Evolutionary conservation across 75 land plant genomes (phyloP).

Genomic region (Ceratopteris richardii): DNA sequence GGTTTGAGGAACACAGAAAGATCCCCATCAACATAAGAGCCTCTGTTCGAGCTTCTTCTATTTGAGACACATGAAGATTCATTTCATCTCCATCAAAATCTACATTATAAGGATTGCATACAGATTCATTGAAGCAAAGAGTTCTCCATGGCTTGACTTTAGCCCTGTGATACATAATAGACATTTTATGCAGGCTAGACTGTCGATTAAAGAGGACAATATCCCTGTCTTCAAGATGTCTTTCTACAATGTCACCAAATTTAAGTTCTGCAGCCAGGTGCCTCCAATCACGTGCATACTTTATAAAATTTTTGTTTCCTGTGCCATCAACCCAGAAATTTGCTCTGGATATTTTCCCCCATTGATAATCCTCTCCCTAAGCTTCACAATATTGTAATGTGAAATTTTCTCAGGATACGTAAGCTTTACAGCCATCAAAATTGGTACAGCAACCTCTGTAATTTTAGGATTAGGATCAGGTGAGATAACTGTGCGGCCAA

Average conservation of each 20-base stretch:
- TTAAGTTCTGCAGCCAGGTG: slow-evolving; percentile 75
- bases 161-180: slow-evolving; percentile 96
- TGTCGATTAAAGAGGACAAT: slow-evolving; percentile 91
- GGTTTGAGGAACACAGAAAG: too few relatives aligned
- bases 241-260: slow-evolving; percentile 71
- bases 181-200: slow-evolving; percentile 96
- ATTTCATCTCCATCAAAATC: slow-evolving; percentile 99
- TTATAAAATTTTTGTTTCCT: slow-evolving; percentile 49
- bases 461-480: slow-evolving; percentile 97
- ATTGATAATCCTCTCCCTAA: slow-evolving; percentile 69
- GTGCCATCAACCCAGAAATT: slow-evolving; percentile 51
- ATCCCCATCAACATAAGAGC: slow-evolving; percentile 97
- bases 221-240: slow-evolving; percentile 96
- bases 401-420: slow-evolving; percentile 92
- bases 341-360: slow-evolving; percentile 89
- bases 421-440: slow-evolving; percentile 75
- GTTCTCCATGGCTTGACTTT: slow-evolving; percentile 97
- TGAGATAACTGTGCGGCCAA: slow-evolving; percentile 96
- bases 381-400: slow-evolving; percentile 76
- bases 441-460: slow-evolving; percentile 93
- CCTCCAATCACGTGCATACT: slow-evolving; percentile 41
- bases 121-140: slow-evolving; percentile 93
- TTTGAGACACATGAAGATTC: slow-evolving; percentile 98
- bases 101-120: slow-evolving; percentile 98
- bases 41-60: slow-evolving; percentile 98